A percentile compares a stretch with the other conserved stretches of the same genome.
These are phyloP conservation scores for Macrolepiota fuliginosa DNA, from an alignment of 768 basidiomycete species.

Conservation along the genomic window DNA sequence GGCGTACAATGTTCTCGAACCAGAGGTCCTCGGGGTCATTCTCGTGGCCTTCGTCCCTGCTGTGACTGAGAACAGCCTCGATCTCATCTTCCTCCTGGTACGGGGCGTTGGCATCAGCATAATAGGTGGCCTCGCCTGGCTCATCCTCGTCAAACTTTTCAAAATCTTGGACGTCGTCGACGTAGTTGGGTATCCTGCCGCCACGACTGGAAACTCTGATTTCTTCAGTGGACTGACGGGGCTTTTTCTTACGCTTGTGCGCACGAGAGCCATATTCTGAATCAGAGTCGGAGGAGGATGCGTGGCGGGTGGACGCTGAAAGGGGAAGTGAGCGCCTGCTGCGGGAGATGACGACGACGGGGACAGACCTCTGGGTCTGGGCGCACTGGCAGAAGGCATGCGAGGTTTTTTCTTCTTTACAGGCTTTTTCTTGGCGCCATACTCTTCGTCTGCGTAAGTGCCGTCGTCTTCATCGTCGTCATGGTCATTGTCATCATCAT, in stretches of 20 bases:
- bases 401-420: constrained; percentile 65
- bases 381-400: constrained; percentile 37
- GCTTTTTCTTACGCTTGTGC: constrained; percentile 79
- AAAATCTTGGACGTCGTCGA: constrained; percentile 79
- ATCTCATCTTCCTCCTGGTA: constrained; percentile 83
- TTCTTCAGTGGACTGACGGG: constrained; percentile 58
- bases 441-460: constrained; percentile 77
- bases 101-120: constrained; percentile 48
- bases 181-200: constrained; percentile 79
- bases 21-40: constrained; percentile 79
- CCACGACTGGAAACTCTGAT: constrained; percentile 76
- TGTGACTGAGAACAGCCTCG: constrained; percentile 85
- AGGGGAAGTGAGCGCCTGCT: constrained; percentile 18
- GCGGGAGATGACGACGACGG: constrained; percentile 16
- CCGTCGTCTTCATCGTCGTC: constrained; percentile 67
- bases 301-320: constrained; percentile 48
- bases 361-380: constrained; percentile 57
- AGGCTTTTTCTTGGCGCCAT: constrained; percentile 60
- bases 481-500: constrained; percentile 58
- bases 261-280: constrained; percentile 85
- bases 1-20: constrained; percentile 77
- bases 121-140: constrained; percentile 52
- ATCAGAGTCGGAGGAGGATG: constrained; percentile 72
- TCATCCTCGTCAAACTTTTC: constrained; percentile 70
- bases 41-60: constrained; percentile 79